A percentile compares a stretch with the other conserved stretches of the same genome.
These are phyloP conservation scores for Rhinocladiella mackenziei DNA, from an alignment of 2,329 filamentous ascomycete genomes.

Conservation along the genomic window DNA sequence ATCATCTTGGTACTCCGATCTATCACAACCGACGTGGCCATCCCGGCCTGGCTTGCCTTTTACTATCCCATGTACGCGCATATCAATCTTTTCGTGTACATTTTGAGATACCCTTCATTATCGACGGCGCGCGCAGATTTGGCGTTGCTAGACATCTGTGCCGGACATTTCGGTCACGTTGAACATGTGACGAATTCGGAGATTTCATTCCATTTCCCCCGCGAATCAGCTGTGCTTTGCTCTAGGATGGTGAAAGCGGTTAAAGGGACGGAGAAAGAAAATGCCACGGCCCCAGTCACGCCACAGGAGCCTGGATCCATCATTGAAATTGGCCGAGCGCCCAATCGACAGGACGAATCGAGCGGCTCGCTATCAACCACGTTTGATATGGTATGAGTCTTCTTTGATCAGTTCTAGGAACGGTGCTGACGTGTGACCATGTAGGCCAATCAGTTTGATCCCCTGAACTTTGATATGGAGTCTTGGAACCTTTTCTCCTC, in stretches of 20 bases:
- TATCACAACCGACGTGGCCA: slow-evolving; percentile 1
- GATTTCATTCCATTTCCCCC: slow-evolving; percentile 6
- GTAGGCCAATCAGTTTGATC: no score
- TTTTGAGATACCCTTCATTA: slow-evolving; percentile 1
- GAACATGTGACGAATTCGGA: slow-evolving; percentile 2
- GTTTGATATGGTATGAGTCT: no score
- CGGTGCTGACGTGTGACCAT: no score
- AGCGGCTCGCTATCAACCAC: no score
- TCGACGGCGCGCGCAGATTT: not conserved
- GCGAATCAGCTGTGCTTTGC: slow-evolving; percentile 4
- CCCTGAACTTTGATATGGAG: no score
- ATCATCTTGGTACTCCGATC: slow-evolving; percentile 6
- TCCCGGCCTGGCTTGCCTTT: slow-evolving; percentile 5
- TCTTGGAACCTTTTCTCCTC: no score
- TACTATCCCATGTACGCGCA: slow-evolving; percentile 11
- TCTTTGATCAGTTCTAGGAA: no score
- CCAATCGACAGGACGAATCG: no score
- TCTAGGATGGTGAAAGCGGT: slow-evolving; percentile 8
- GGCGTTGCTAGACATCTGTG: slow-evolving; percentile 5
- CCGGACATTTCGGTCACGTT: slow-evolving; percentile 6
- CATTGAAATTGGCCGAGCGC: no score
- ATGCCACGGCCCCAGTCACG: no score
- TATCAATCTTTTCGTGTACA: slow-evolving; percentile 3
- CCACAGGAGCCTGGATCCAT: no score
- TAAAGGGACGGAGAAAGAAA: no score